phyloP scores from a whole-genome alignment of 1,139 yeast genomes.

The Yamadazyma kanchanaburiensis region DNA sequence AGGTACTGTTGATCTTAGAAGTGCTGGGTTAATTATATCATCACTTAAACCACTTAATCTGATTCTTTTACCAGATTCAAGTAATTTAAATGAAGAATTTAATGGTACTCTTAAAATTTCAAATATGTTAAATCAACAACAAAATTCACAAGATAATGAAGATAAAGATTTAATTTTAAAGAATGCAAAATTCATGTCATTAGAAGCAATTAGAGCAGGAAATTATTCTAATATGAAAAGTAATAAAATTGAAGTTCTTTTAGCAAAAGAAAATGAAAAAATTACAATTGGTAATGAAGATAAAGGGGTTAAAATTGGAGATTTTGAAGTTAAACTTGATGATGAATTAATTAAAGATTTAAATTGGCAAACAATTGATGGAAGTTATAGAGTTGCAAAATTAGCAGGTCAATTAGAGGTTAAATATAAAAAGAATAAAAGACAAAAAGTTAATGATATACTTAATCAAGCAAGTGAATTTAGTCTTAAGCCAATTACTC shows the following conservation, averaged over 20 bases:
- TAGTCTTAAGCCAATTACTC: conserved; percentile 28
- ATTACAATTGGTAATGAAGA: conserved; percentile 52
- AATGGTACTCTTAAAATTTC: conserved; percentile 29
- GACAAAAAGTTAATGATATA: conserved; percentile 21
- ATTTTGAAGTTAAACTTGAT: conserved; percentile 72
- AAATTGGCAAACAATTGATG: conserved; percentile 82
- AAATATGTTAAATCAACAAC: conserved; percentile 32
- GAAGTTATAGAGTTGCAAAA: conserved; percentile 80
- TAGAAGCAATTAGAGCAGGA: conserved; percentile 32
- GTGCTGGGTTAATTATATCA: conserved; percentile 75
- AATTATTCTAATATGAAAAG: conserved; percentile 8
- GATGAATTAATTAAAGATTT: conserved; percentile 59
- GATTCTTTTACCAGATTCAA: conserved; percentile 51
- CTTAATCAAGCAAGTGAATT: conserved; percentile 36
- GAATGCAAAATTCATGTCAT: conserved; percentile 31
- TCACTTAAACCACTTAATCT: conserved; percentile 77
- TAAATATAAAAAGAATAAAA: conserved; percentile 22
- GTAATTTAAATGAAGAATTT: conserved; percentile 22
- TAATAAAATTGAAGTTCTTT: conserved; percentile 26
- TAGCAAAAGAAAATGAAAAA: conserved; percentile 37
- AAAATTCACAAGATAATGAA: conserved; percentile 21
- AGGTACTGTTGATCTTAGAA: conserved; percentile 82
- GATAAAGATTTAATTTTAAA: conserved; percentile 20
- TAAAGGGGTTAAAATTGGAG: conserved; percentile 43
- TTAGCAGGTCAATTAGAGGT: conserved; percentile 68